These are phyloP conservation scores for Arthrobotrys sphaeroides DNA, from an alignment of 2,329 filamentous ascomycete species.

Conservation along the genomic window DNA sequence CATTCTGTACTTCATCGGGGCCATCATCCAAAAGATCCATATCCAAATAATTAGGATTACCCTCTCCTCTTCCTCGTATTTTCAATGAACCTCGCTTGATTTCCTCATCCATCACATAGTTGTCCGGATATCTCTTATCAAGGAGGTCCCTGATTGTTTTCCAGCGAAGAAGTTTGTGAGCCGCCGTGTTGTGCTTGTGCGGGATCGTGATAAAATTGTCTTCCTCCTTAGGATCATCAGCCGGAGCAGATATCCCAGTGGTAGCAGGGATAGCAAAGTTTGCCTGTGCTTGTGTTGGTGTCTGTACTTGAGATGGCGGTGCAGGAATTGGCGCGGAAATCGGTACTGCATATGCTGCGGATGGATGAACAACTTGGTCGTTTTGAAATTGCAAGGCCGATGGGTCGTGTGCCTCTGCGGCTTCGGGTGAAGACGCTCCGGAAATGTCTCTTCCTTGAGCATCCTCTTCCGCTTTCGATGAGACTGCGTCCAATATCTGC, in stretches of 20 bases:
- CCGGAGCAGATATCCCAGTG: conserved; percentile 65
- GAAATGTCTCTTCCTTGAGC: conserved; percentile 22
- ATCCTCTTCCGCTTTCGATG: conserved; percentile 47
- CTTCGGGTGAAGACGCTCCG: conserved; percentile 23
- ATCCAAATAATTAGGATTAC: conserved; percentile 63
- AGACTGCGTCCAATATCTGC: conserved; percentile 31
- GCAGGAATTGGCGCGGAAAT: conserved; percentile 45
- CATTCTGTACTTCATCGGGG: conserved; percentile 60
- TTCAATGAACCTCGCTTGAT: conserved; percentile 77
- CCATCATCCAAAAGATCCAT: conserved; percentile 61
- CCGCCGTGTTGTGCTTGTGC: conserved; percentile 87
- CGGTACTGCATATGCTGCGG: conserved; percentile 34
- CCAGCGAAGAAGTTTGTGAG: conserved; percentile 80
- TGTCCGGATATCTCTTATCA: conserved; percentile 64
- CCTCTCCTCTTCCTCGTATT: conserved; percentile 81
- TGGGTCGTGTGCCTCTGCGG: conserved; percentile 28
- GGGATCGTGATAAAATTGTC: conserved; percentile 73
- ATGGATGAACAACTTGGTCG: not conserved
- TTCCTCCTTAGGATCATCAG: conserved; percentile 54
- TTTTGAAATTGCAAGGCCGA: conserved; percentile 8
- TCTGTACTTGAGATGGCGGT: conserved; percentile 30
- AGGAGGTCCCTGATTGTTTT: conserved; percentile 74
- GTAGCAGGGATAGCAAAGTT: conserved; percentile 55
- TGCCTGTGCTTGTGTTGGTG: conserved; percentile 32
- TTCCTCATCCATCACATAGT: conserved; percentile 81